Conservation (phyloP, 495 filamentous ascomycete species). For the Pseudevernia furfuracea region DNA sequence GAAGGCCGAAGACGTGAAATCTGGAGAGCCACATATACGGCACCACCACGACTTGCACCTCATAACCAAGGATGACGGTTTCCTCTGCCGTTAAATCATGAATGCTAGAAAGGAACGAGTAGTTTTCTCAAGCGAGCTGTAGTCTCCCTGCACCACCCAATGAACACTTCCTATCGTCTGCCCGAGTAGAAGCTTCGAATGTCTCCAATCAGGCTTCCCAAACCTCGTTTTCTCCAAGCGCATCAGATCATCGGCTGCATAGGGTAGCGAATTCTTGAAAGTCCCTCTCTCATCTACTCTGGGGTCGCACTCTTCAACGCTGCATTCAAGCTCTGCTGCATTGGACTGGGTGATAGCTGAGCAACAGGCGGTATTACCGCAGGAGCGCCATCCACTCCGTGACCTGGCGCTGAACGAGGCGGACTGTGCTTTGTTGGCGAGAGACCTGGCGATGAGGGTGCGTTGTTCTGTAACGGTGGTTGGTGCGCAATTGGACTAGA, state of each 20-base stretch:
- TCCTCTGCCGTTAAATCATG: neutral
- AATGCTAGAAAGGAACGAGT: neutral
- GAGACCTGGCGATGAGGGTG: constrained; percentile 53
- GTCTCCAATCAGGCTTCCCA: neutral
- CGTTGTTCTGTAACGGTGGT: constrained; percentile 36
- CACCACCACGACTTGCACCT: neutral
- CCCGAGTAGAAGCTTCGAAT: neutral
- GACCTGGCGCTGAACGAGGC: constrained; percentile 35
- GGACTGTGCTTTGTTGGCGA: constrained; percentile 71
- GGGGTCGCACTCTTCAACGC: constrained; percentile 26
- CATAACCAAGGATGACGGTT: neutral
- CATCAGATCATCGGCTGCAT: neutral
- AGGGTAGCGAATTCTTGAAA: neutral
- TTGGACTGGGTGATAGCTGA: constrained; percentile 46
- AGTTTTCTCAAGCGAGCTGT: neutral
- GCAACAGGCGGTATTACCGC: constrained; percentile 45
- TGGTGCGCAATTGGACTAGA: constrained; percentile 38
- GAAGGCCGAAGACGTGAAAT: neutral
- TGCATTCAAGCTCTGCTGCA: constrained; percentile 37
- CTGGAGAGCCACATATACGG: neutral
- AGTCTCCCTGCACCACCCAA: neutral
- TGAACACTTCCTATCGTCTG: neutral
- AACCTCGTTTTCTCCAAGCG: neutral
- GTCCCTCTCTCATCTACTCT: neutral
- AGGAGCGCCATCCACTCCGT: constrained; percentile 26